These are phyloP conservation scores for Cytidiella melzeri DNA, from an alignment of 768 basidiomycete genomes.

Conservation along the genomic window DNA sequence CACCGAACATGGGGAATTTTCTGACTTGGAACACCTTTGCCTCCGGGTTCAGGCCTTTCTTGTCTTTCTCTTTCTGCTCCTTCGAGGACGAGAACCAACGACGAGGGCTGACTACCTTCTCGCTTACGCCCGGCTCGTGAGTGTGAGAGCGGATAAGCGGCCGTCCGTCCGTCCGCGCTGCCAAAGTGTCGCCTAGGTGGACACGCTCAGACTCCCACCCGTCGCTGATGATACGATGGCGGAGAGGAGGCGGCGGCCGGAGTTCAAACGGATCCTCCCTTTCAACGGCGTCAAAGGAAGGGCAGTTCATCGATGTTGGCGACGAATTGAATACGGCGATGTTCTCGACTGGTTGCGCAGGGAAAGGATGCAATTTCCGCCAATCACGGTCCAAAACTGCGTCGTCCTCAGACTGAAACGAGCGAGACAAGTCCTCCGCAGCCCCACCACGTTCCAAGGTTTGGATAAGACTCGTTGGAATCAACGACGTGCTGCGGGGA, in stretches of 20 bases:
- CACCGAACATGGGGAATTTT: constrained; percentile 21
- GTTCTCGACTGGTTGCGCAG: constrained; percentile 20
- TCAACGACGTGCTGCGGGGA: constrained; percentile 42
- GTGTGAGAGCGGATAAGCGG: constrained; percentile 14
- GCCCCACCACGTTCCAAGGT: constrained; percentile 37
- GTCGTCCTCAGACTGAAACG: constrained; percentile 50
- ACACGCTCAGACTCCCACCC: constrained; percentile 19
- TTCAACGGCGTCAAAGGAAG: constrained; percentile 25
- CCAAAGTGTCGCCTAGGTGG: constrained; percentile 15
- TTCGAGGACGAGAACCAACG: constrained; percentile 42
- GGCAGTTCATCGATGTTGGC: constrained; percentile 32
- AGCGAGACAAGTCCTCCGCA: constrained; percentile 32
- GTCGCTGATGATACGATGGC: constrained; percentile 23
- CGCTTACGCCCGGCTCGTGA: constrained; percentile 16
- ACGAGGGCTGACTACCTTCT: constrained; percentile 31
- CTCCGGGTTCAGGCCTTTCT: constrained; percentile 76
- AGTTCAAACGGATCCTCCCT: constrained; percentile 46
- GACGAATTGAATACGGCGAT: constrained; percentile 31
- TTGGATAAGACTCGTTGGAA: constrained; percentile 50
- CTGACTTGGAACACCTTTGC: constrained; percentile 70
- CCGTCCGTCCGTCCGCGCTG: constrained; percentile 14
- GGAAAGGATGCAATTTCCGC: constrained; percentile 28
- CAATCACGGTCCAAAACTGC: constrained; percentile 47
- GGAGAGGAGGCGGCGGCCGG: constrained; percentile 27
- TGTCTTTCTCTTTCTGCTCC: constrained; percentile 45